Evolutionary conservation across 164 flowering plant genomes (phyloP), one percentile per base, ranked within the genome.

Genomic region (Platanus orientalis): DNA sequence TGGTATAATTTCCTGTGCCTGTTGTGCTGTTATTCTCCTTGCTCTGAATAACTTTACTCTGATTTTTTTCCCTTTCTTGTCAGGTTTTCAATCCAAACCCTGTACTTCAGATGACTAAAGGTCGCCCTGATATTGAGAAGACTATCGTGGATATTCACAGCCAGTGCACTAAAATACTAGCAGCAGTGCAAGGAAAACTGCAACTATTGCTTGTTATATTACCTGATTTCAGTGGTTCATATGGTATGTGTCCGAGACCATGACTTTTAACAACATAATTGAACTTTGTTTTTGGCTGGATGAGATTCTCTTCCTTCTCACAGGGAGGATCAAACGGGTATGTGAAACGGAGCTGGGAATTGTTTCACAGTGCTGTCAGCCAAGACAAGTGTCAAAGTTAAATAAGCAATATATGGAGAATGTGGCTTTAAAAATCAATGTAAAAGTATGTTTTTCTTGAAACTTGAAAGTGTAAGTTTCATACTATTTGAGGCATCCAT

Each of bases 151-250:
- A 85, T 10, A 32, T 85, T 21, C 73, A 78, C 21, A 29, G 23
- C 1, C 65, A 73, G 21, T 73, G 34, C 51, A 60, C 45, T 70
- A 24, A 29, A 53, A 17, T 58, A 25, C 17, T 40, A 13, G 50
- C 13, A 7, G 61, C 54, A 32, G 36, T 7, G 7, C 19, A 59
- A 0, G 72, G 58, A 13, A 62, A 63, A 5, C 87, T 92, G 12
- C 94, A 87, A 69, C 48, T 95, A 60, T 50, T 95, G 64, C 73
- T 95, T 5, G 61, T 92, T 19, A 81, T 95, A 36, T 73, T 95
- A 49, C 99, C 99, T 28, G 94, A 90, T 34, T 14, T 50, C 0
- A 70, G 55, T 67, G 94, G 97, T 0, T 76, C 82, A 0, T 91
- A 94, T 76, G 96, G 98, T 90, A 17, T 57, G 47, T 34, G 51